phyloP scores from a whole-genome alignment of 352 stramenopile species.

The Phytophthora kernoviae region DNA sequence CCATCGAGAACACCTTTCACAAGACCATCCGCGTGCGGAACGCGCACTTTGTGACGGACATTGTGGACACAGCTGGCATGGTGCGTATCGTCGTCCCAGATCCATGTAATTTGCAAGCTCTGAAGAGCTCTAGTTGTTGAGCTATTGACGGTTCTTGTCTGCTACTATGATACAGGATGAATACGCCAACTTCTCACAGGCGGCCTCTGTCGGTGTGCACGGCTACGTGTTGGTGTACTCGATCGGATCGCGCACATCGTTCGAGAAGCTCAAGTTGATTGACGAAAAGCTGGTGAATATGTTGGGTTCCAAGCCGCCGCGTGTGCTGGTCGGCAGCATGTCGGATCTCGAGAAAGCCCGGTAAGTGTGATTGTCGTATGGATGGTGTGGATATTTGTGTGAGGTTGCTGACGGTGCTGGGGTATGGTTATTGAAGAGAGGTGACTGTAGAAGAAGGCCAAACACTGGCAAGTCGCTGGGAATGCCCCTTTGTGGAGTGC shows the following conservation, averaged over 20 bases:
- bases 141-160: conserved; percentile 10
- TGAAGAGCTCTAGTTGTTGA: not conserved
- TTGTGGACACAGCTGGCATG: conserved; percentile 97
- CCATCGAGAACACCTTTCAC: conserved; percentile 97
- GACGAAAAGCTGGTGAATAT: conserved; percentile 96
- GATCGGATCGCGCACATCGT: conserved; percentile 92
- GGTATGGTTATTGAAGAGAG: conserved; percentile 51
- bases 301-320: conserved; percentile 91
- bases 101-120: not conserved
- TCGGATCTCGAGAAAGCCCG: conserved; percentile 93
- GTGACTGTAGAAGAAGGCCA: conserved; percentile 88
- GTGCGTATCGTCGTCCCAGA: conserved; percentile 32
- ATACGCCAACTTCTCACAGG: conserved; percentile 96
- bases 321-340: conserved; percentile 96
- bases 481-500: conserved; percentile 95
- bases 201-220: conserved; percentile 94
- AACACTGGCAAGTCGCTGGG: conserved; percentile 87
- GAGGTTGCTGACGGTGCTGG: conserved; percentile 13
- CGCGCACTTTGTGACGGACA: conserved; percentile 96
- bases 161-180: conserved; percentile 76
- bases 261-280: conserved; percentile 95
- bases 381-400: not conserved
- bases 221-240: conserved; percentile 96
- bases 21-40: conserved; percentile 97
- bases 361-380: conserved; percentile 22